Percentiles rank a stretch among this genome's conserved stretches.
Evolutionary conservation across 768 basidiomycete genomes (phyloP).

Genomic region (Leucosporidium creatinivorum): DNA sequence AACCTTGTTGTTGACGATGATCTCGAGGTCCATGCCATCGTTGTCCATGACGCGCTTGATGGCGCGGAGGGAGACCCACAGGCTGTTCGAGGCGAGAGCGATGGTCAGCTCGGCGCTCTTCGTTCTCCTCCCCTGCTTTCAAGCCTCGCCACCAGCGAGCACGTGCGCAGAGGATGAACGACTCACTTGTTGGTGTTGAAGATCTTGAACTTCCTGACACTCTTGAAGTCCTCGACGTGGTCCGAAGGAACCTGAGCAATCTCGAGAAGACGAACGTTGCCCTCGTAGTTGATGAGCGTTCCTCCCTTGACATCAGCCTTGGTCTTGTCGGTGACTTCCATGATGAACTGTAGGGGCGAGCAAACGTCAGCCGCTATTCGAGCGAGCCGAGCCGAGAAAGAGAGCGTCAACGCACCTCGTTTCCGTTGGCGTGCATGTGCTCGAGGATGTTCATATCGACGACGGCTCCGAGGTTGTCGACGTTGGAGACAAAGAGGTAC

Average conservation of each 20-base stretch:
- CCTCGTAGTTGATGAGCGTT: conserved; percentile 52
- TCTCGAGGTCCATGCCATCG: conserved; percentile 81
- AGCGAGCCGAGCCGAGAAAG: background rate
- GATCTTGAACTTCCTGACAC: conserved; percentile 85
- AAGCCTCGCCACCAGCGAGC: no score
- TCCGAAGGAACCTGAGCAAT: conserved; percentile 90
- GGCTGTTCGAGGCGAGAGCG: conserved; percentile 45
- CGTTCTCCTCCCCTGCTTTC: no score
- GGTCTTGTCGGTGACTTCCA: conserved; percentile 86
- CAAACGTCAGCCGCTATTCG: background rate
- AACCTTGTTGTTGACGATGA: conserved; percentile 86
- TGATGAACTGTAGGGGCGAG: conserved; percentile 15
- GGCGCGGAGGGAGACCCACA: conserved; percentile 51
- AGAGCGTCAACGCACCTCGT: conserved; percentile 53
- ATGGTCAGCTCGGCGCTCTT: background rate
- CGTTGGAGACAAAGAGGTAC: conserved; percentile 95
- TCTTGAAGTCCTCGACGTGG: conserved; percentile 87
- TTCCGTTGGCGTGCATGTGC: conserved; percentile 71
- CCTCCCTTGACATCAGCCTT: conserved; percentile 73
- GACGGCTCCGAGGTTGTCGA: conserved; percentile 88
- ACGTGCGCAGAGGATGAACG: no score
- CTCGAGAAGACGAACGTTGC: conserved; percentile 77
- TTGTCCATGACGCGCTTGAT: conserved; percentile 83
- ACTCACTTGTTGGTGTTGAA: conserved; percentile 74
- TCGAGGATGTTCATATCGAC: conserved; percentile 67